Evolutionary conservation across 2,329 filamentous ascomycete species (phyloP), one percentile per base, ranked within the genome.

Genomic region (Myotisia sp.): DNA sequence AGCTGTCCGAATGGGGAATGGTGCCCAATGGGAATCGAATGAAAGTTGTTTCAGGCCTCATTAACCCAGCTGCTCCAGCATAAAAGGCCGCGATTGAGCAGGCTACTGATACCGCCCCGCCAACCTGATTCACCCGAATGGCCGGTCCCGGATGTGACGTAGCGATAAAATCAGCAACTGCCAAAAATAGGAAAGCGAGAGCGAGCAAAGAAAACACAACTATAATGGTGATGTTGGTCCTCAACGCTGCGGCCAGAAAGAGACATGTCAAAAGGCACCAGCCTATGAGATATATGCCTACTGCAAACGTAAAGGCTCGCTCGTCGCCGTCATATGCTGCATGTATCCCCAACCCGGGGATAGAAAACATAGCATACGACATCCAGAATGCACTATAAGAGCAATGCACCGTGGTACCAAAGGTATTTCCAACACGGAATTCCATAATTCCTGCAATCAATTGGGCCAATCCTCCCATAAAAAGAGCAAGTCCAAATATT

Each of bases 311-410:
- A 19, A 57, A 59, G 1, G 55, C 57, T 9, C 50, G 50, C 3
- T 43, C 39, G 28, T 52, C 55, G 6, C 55, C 59, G 2, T 45
- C 47, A 37, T 72, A 67, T 1, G 57, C 57, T 0, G 45, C 48
- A 28, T 59, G 56, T 44, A 75, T 71, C 33, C 65, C 68, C 3
- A 71, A 64, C 2, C 64, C 46, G 2, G 60, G 60, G 4, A 61
- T 67, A 12, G 70, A 55, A 43, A 73, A 68, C 57, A 74, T 71
- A 44, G 64, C 68, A 44, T 68, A 71, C 16, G 66, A 63, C 41
- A 74, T 62, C 71, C 70, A 75, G 58, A 75, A 75, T 39, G 70
- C 69, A 37, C 70, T 70, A 47, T 74, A 76, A 3, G 67, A 71
- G 26, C 66, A 68, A 38, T 74, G 68, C 6, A 72, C 67, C 5